Percentiles rank a stretch among this genome's conserved stretches.
These are phyloP conservation scores for Neurospora tetrasperma DNA, from an alignment of 495 filamentous ascomycete species.

Conservation along the genomic window DNA sequence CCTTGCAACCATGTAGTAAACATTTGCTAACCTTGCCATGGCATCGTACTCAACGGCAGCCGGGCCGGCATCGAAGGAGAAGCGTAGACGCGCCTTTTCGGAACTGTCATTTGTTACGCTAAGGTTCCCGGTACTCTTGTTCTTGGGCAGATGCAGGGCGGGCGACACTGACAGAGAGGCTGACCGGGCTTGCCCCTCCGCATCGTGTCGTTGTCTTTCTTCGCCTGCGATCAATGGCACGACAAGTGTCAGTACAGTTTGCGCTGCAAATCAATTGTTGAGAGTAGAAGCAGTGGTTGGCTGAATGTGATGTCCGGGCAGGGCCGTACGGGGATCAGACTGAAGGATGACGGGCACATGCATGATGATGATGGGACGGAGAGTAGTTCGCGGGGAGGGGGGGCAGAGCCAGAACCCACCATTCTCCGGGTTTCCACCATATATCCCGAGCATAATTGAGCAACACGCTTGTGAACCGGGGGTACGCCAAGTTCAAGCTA, in stretches of 20 bases:
- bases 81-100: conserved; percentile 38
- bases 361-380: neutral
- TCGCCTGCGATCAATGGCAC: conserved; percentile 25
- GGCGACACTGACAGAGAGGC: conserved; percentile 21
- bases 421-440: conserved; percentile 36
- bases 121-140: conserved; percentile 54
- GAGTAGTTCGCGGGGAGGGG: neutral
- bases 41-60: conserved; percentile 40
- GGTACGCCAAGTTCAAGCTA: conserved; percentile 5
- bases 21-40: conserved; percentile 37
- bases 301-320: neutral
- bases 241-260: conserved; percentile 17
- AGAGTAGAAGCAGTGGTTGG: conserved; percentile 1
- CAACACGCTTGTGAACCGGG: conserved; percentile 6
- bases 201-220: conserved; percentile 28
- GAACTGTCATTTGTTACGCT: conserved; percentile 31
- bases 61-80: conserved; percentile 45
- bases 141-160: conserved; percentile 47
- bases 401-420: conserved; percentile 26
- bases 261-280: neutral
- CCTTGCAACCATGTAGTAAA: neutral
- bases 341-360: neutral
- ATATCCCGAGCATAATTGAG: conserved; percentile 40
- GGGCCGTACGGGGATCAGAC: neutral
- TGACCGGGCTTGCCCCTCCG: conserved; percentile 21